These are phyloP conservation scores for Aspergillus spinulosporus DNA, from an alignment of 2,329 filamentous ascomycete genomes.

Conservation along the genomic window DNA sequence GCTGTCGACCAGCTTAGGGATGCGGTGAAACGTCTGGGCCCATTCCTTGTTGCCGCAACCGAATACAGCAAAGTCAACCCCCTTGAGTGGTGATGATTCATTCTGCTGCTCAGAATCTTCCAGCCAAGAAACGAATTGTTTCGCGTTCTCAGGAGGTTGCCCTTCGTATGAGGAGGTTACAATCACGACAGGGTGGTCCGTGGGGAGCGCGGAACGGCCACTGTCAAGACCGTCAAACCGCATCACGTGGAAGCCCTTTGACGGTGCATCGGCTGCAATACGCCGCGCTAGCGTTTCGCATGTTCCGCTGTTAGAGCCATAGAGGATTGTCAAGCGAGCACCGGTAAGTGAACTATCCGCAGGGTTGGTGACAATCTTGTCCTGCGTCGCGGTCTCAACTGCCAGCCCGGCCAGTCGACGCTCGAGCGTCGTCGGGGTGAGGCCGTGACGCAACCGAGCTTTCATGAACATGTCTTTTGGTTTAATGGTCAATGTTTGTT, in stretches of 20 bases:
- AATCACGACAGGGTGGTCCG: slow-evolving; percentile 62
- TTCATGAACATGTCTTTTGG: slow-evolving; percentile 62
- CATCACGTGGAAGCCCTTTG: slow-evolving; percentile 55
- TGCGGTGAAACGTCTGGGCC: slow-evolving; percentile 62
- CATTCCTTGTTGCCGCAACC: slow-evolving; percentile 63
- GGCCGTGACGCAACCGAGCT: slow-evolving; percentile 54
- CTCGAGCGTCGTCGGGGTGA: slow-evolving; percentile 3
- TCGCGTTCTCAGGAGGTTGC: slow-evolving; percentile 70
- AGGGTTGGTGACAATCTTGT: slow-evolving; percentile 17
- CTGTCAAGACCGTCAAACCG: slow-evolving; percentile 52
- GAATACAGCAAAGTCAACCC: slow-evolving; percentile 67
- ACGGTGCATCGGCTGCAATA: slow-evolving; percentile 58
- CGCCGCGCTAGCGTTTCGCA: slow-evolving; percentile 69
- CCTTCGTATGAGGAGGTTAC: slow-evolving; percentile 74
- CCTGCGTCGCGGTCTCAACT: slow-evolving; percentile 10
- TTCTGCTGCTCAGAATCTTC: slow-evolving; percentile 45
- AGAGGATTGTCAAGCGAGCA: slow-evolving; percentile 62
- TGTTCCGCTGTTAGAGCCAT: slow-evolving; percentile 73
- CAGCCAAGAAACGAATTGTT: slow-evolving; percentile 67
- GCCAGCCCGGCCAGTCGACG: not conserved
- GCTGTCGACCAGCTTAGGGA: slow-evolving; percentile 64
- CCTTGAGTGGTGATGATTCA: slow-evolving; percentile 51
- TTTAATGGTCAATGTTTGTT: slow-evolving; percentile 43
- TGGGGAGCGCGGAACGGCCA: slow-evolving; percentile 61
- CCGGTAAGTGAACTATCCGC: not conserved